Conservation (phyloP, 2,329 filamentous ascomycete genomes). For the Penicillium aurantiogriseum region DNA sequence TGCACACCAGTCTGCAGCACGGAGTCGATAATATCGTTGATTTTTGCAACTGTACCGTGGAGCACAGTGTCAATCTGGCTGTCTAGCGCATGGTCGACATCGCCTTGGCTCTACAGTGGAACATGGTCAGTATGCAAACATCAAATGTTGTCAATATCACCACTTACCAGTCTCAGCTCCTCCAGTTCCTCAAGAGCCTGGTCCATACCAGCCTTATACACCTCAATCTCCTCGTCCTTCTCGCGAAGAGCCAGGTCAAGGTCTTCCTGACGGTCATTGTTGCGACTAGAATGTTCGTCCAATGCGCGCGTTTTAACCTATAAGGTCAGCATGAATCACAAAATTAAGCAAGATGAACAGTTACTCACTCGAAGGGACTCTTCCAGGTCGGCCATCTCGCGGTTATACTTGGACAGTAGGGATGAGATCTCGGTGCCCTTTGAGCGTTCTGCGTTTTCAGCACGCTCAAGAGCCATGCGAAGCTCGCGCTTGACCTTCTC, state of each 20-base stretch:
- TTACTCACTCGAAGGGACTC: conserved; percentile 67
- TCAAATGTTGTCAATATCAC: not conserved
- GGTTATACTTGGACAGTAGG: conserved; percentile 93
- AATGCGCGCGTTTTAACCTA: conserved; percentile 82
- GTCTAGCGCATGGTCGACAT: conserved; percentile 77
- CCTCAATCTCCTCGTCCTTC: conserved; percentile 96
- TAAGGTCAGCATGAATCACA: conserved; percentile 11
- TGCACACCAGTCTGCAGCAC: conserved; percentile 90
- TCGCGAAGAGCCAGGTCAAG: conserved; percentile 82
- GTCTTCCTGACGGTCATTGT: conserved; percentile 78
- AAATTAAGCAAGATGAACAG: not conserved
- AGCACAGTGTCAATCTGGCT: conserved; percentile 89
- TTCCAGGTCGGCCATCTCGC: conserved; percentile 94
- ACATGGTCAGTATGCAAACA: not conserved
- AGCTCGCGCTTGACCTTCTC: conserved; percentile 94
- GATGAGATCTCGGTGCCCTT: conserved; percentile 95
- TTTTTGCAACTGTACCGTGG: conserved; percentile 81
- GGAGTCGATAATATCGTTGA: conserved; percentile 96
- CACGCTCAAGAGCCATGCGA: conserved; percentile 84
- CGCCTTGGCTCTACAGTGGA: conserved; percentile 59
- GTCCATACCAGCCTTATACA: conserved; percentile 98
- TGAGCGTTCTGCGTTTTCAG: conserved; percentile 85
- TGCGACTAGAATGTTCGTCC: conserved; percentile 76
- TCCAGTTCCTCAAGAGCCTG: conserved; percentile 90
- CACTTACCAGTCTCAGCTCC: conserved; percentile 65